Percentiles rank a stretch among this genome's conserved stretches.
phyloP scores from a whole-genome alignment of 495 filamentous ascomycete genomes.

The Penicillium turbatum region DNA sequence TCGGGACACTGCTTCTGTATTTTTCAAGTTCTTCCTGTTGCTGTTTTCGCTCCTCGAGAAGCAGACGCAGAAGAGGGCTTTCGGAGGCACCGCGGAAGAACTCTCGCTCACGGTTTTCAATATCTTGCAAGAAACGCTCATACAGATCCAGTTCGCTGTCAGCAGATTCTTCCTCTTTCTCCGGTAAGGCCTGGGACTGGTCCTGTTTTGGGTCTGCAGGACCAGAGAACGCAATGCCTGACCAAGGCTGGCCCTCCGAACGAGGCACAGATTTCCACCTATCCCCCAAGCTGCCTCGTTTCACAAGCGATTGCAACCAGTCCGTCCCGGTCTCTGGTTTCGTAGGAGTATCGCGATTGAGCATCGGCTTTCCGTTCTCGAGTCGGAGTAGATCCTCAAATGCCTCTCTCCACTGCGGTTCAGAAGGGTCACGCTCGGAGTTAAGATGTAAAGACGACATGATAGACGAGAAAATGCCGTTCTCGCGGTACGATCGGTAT shows the following conservation, averaged over 20 bases:
- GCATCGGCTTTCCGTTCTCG: slow-evolving; percentile 45
- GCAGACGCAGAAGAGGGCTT: slow-evolving; percentile 35
- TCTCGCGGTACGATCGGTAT: slow-evolving; percentile 22
- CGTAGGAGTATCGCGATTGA: slow-evolving; percentile 27
- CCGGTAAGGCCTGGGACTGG: not conserved
- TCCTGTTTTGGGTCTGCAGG: slow-evolving; percentile 7
- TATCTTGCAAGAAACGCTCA: slow-evolving; percentile 41
- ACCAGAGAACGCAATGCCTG: slow-evolving; percentile 25
- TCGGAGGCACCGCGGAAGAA: slow-evolving; percentile 20
- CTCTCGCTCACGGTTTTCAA: slow-evolving; percentile 33
- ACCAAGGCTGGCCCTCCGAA: slow-evolving; percentile 19
- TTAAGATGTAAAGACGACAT: slow-evolving; percentile 31
- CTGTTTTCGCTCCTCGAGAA: slow-evolving; percentile 30
- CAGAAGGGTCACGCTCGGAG: slow-evolving; percentile 28
- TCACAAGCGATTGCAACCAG: slow-evolving; percentile 37
- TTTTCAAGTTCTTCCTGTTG: slow-evolving; percentile 13
- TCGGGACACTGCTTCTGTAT: not conserved
- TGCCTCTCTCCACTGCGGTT: slow-evolving; percentile 49
- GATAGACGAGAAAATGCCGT: slow-evolving; percentile 36
- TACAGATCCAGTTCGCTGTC: slow-evolving; percentile 45
- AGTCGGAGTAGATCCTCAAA: slow-evolving; percentile 54
- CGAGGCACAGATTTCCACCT: slow-evolving; percentile 32
- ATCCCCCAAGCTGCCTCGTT: slow-evolving; percentile 39
- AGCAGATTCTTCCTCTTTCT: slow-evolving; percentile 12
- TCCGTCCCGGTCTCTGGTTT: slow-evolving; percentile 30